phyloP scores from a whole-genome alignment of 2,329 filamentous ascomycete species.

The Fusarium fujikuroi region DNA sequence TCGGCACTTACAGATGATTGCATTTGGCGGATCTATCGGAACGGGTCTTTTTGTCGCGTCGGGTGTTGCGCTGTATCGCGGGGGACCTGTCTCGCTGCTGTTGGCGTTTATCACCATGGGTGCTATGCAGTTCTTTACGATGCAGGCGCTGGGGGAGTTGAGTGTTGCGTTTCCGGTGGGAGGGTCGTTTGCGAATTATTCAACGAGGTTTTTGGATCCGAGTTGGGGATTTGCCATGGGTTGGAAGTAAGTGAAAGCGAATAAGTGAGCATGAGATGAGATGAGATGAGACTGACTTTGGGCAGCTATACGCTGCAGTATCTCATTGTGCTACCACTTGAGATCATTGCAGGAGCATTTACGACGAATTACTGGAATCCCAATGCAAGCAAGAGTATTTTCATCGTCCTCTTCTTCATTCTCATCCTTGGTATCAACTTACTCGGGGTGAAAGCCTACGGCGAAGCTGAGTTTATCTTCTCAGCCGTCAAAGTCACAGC shows the following conservation, averaged over 20 bases:
- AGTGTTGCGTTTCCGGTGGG: constrained; percentile 90
- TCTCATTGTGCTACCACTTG: constrained; percentile 83
- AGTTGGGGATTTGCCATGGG: constrained; percentile 97
- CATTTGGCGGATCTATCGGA: constrained; percentile 84
- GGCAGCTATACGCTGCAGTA: constrained; percentile 83
- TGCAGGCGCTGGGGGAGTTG: constrained; percentile 90
- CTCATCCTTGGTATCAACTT: constrained; percentile 84
- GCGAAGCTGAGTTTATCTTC: constrained; percentile 89
- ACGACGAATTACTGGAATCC: constrained; percentile 84
- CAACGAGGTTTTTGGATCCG: constrained; percentile 92
- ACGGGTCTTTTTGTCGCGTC: constrained; percentile 92
- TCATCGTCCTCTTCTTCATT: constrained; percentile 82
- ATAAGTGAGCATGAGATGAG: background rate
- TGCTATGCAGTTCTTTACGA: constrained; percentile 88
- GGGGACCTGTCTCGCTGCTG: constrained; percentile 80
- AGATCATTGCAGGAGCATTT: constrained; percentile 86
- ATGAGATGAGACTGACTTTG: background rate
- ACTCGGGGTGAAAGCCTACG: constrained; percentile 87
- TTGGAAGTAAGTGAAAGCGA: constrained; percentile 71
- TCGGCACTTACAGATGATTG: constrained; percentile 63
- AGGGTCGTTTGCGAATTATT: constrained; percentile 91
- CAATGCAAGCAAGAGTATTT: constrained; percentile 73
- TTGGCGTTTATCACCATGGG: constrained; percentile 82
- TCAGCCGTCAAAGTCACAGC: constrained; percentile 86
- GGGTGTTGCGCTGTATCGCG: constrained; percentile 73